Evolutionary conservation across 1,284 basidiomycete species (phyloP).

Genomic region (Apiotrichum sp.): DNA sequence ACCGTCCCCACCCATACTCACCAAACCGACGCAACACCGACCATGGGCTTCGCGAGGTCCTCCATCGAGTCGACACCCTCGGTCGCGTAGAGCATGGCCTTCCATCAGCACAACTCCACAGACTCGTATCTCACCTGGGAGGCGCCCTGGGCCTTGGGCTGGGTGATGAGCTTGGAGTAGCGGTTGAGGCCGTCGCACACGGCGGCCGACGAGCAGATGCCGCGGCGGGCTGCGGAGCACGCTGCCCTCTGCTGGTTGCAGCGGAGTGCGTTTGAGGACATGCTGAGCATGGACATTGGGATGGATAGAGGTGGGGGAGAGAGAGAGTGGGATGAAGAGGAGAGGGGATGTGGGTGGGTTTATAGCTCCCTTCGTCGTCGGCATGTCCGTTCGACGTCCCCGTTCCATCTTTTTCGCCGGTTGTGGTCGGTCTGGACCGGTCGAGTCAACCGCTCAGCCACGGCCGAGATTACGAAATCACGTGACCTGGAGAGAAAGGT

Average conservation of each 20-base stretch:
- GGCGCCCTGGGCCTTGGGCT: slow-evolving; percentile 86
- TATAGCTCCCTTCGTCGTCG: too few relatives aligned
- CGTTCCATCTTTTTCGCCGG: too few relatives aligned
- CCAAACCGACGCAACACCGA: slow-evolving; percentile 91
- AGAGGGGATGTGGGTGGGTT: background rate
- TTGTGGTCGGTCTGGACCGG: too few relatives aligned
- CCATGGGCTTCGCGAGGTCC: slow-evolving; percentile 90
- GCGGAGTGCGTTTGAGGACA: slow-evolving; percentile 13
- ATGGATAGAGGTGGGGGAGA: slow-evolving; percentile 1
- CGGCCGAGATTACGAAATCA: too few relatives aligned
- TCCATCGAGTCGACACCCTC: slow-evolving; percentile 71
- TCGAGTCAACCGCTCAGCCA: too few relatives aligned
- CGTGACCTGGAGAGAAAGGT: too few relatives aligned
- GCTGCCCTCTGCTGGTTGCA: slow-evolving; percentile 14
- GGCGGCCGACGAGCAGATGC: slow-evolving; percentile 9
- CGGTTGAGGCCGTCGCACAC: slow-evolving; percentile 54
- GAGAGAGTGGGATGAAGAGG: background rate
- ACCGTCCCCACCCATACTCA: too few relatives aligned
- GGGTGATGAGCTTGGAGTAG: slow-evolving; percentile 74
- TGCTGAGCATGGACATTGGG: slow-evolving; percentile 12
- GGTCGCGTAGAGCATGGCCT: slow-evolving; percentile 96
- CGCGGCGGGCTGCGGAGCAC: slow-evolving; percentile 3
- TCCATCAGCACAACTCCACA: slow-evolving; percentile 7
- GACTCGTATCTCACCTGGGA: slow-evolving; percentile 70
- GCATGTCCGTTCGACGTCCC: too few relatives aligned